Base-by-base conservation (phyloP, 768 basidiomycete species). In the Neoboletus magnificus region DNA sequence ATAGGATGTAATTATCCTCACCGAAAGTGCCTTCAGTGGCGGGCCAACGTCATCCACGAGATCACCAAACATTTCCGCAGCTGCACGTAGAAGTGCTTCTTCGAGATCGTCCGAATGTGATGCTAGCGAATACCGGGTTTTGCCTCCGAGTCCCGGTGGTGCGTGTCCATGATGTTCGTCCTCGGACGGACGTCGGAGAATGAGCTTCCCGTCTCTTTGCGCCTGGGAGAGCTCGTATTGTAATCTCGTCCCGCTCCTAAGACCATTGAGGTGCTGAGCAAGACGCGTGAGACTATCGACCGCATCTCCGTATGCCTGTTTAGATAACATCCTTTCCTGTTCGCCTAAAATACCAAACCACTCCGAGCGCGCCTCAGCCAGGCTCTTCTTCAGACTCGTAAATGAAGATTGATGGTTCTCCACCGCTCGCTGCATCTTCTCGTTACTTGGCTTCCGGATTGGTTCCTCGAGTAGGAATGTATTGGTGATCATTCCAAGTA, bases 231-330 rank as follows among this genome's bases (percentile, higher is more conserved):
- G 70, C 47, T 95, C 91, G 57, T 87, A 85, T 66, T 98, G 94
- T 35, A 98, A 71, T 33, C 82, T 80, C 8, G 88, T 92, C 1
- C 93, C 90, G 54, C 89, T 86, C 45, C 96, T 74, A 55, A 98
- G 75, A 25, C 96, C 94, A 53, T 88, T 94, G 37, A 99, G 73
- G 74, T 98, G 95, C 66, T 99, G 96, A 1, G 92, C 97, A 5
- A 99, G 81, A 18, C 93, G 77, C 56, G 90, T 95, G 63, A 99
- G 76, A 63, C 87, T 87, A 56, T 85, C 86, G 12, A 98, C 88
- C 0, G 91, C 89, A 58, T 93, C 91, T 59, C 90, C 89, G 55
- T 95, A 96, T 0, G 89, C 86, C 50, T 77, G 75, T 48, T 82
- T 73, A 0, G 74, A 67, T 13, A 61, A n/a, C 32, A 57, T 50